Conservation (phyloP, 768 basidiomycete genomes). For the Lactifluus piperatus region DNA sequence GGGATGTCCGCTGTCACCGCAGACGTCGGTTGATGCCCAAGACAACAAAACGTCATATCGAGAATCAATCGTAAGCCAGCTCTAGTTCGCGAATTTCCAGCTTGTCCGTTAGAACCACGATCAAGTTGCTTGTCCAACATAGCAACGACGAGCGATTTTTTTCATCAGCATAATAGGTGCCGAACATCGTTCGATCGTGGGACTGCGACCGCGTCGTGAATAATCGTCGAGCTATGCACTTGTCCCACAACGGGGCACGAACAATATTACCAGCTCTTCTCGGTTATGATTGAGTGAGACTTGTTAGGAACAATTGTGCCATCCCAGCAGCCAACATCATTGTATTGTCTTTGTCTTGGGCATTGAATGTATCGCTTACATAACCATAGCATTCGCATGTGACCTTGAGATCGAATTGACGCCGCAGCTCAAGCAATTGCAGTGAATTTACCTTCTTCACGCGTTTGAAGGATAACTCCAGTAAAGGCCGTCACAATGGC, state of each 20-base stretch:
- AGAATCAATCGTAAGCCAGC: not conserved
- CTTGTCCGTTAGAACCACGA: not conserved
- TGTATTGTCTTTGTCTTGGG: no score
- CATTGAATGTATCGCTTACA: not conserved
- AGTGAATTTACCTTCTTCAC: not conserved
- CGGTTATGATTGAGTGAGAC: not conserved
- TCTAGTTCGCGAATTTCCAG: not conserved
- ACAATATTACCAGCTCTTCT: not conserved
- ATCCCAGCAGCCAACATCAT: no score
- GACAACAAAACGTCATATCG: not conserved
- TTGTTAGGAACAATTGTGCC: no score
- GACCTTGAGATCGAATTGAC: no score
- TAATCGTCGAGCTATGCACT: not conserved
- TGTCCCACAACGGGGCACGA: not conserved
- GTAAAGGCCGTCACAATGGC: constrained; percentile 33
- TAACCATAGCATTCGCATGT: not conserved
- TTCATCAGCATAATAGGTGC: not conserved
- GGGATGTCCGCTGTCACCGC: not conserved
- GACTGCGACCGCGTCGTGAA: not conserved
- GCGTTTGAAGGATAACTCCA: not conserved
- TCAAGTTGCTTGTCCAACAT: not conserved
- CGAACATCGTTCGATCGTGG: not conserved
- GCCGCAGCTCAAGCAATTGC: not conserved
- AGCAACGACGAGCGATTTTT: not conserved
- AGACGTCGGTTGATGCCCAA: not conserved